phyloP scores from a whole-genome alignment of 257 asterid genomes.

The Handroanthus guayacan region DNA sequence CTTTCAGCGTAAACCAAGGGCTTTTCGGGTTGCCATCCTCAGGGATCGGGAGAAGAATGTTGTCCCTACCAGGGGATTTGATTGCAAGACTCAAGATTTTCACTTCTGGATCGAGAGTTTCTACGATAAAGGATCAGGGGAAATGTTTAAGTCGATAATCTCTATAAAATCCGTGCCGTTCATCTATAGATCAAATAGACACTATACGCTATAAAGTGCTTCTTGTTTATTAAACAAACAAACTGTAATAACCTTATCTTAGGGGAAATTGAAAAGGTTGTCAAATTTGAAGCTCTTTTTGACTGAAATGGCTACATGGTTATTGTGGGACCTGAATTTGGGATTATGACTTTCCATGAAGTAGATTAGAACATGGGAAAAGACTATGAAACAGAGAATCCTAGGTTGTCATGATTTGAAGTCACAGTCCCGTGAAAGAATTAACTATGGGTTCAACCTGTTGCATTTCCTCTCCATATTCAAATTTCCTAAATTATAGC shows the following conservation, averaged over 20 bases:
- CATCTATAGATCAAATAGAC: neutral
- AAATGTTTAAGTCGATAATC: neutral
- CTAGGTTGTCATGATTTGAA: neutral
- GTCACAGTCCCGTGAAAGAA: neutral
- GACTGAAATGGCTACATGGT: conserved; percentile 11
- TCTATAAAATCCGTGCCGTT: neutral
- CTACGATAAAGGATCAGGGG: conserved; percentile 43
- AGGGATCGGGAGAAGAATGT: conserved; percentile 72
- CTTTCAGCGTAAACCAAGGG: conserved; percentile 82
- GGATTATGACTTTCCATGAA: conserved; percentile 15
- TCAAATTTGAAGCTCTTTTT: neutral
- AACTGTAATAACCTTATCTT: neutral
- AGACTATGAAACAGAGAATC: conserved; percentile 5
- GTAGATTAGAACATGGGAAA: neutral
- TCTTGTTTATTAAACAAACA: neutral
- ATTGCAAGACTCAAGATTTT: conserved; percentile 76
- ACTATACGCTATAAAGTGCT: neutral
- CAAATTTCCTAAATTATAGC: neutral
- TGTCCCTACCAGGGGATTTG: conserved; percentile 65
- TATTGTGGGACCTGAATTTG: conserved; percentile 1
- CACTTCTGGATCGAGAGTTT: conserved; percentile 84
- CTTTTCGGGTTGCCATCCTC: conserved; percentile 68
- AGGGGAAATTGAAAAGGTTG: neutral
- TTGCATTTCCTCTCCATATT: neutral
- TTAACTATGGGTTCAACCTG: neutral